These are phyloP conservation scores for Ascocoryne sarcoides DNA, from an alignment of 2,329 filamentous ascomycete species.

Conservation along the genomic window DNA sequence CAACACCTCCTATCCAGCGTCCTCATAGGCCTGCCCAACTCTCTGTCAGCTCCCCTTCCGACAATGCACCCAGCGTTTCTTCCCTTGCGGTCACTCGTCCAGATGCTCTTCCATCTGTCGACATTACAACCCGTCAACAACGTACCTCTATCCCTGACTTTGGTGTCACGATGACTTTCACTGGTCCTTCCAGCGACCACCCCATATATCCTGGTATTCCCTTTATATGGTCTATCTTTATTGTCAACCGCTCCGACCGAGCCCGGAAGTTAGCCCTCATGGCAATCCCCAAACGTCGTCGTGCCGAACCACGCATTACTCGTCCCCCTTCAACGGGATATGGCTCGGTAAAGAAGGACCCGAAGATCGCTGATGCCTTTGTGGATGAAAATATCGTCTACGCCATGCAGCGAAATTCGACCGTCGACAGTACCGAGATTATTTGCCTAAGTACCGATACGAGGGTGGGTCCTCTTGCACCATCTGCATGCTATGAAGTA, in stretches of 20 bases:
- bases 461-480: constrained; percentile 61
- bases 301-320: constrained; percentile 40
- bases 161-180: constrained; percentile 69
- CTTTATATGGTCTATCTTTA: constrained; percentile 66
- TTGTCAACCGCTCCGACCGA: constrained; percentile 60
- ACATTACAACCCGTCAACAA: constrained; percentile 38
- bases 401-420: constrained; percentile 58
- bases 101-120: constrained; percentile 50
- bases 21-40: constrained; percentile 55
- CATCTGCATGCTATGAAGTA: constrained; percentile 64
- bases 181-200: constrained; percentile 48
- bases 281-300: constrained; percentile 55
- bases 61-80: constrained; percentile 41
- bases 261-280: constrained; percentile 62
- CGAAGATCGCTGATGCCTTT: constrained; percentile 51
- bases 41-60: constrained; percentile 48
- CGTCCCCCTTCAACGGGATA: constrained; percentile 41
- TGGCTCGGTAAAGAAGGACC: constrained; percentile 25
- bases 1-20: constrained; percentile 50
- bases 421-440: constrained; percentile 56
- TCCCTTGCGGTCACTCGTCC: constrained; percentile 50
- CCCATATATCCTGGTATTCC: constrained; percentile 54
- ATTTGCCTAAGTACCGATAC: constrained; percentile 70
- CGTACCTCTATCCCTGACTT: constrained; percentile 45
- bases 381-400: constrained; percentile 65